Percentiles rank a stretch among this genome's conserved stretches.
These are phyloP conservation scores for Toxoplasma gondii DNA, from an alignment of 169 alveolate genomes.

Conservation along the genomic window DNA sequence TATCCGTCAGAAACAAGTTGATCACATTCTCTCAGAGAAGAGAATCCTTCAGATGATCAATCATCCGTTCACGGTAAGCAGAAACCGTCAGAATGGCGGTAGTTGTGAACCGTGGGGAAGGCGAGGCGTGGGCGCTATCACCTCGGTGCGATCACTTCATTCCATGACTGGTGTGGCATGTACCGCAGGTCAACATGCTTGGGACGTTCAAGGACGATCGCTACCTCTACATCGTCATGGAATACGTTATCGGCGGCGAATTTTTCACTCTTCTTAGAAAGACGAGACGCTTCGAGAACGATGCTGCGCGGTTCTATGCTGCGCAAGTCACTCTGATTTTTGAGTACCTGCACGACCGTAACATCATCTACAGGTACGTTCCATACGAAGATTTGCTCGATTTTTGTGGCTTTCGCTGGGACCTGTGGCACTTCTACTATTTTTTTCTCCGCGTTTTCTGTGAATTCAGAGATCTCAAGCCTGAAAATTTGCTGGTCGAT, in stretches of 20 bases:
- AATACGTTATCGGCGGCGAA: conserved; percentile 89
- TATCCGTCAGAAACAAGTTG: conserved; percentile 81
- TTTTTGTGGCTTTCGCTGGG: not conserved
- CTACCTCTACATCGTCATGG: conserved; percentile 71
- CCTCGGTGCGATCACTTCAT: not conserved
- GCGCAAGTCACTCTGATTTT: conserved; percentile 92
- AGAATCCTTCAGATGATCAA: conserved; percentile 72
- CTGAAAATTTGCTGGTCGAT: conserved; percentile 96
- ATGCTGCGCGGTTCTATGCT: conserved; percentile 84
- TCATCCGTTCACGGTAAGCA: conserved; percentile 71
- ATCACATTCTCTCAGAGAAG: conserved; percentile 85
- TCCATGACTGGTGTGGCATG: not conserved
- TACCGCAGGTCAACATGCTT: conserved; percentile 65
- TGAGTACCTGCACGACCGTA: conserved; percentile 93
- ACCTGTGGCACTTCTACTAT: not conserved
- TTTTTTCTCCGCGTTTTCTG: not conserved
- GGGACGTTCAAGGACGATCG: conserved; percentile 67
- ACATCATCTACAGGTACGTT: conserved; percentile 89
- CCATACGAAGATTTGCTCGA: too few species aligned
- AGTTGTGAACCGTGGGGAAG: not conserved
- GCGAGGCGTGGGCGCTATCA: not conserved
- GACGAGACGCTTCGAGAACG: conserved; percentile 80
- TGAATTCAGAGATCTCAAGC: conserved; percentile 92
- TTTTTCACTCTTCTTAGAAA: conserved; percentile 85
- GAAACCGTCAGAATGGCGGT: too few species aligned